Evolutionary conservation across 2,329 filamentous ascomycete species (phyloP).

Genomic region (Talaromyces sp.): DNA sequence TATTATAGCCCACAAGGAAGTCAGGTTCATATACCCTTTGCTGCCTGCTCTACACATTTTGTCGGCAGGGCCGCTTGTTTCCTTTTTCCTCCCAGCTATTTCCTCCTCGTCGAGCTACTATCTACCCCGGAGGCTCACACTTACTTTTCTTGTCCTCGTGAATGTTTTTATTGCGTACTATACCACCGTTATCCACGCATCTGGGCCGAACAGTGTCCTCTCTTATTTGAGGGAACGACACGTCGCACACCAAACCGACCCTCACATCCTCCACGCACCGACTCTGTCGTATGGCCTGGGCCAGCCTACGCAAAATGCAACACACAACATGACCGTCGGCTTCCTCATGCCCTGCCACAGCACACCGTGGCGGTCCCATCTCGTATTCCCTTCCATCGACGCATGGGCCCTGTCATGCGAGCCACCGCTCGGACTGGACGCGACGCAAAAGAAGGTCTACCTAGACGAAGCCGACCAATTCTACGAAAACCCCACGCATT

Average conservation of each 20-base stretch:
- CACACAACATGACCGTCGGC: constrained; percentile 49
- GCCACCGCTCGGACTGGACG: constrained; percentile 66
- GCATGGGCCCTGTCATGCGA: constrained; percentile 88
- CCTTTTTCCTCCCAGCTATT: constrained; percentile 55
- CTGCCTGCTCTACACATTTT: constrained; percentile 81
- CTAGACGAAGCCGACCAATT: constrained; percentile 88
- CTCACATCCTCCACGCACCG: constrained; percentile 16
- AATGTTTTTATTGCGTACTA: constrained; percentile 71
- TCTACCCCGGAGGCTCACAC: constrained; percentile 46
- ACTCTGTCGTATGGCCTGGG: constrained; percentile 12
- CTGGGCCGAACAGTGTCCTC: constrained; percentile 69
- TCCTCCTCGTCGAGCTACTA: constrained; percentile 23
- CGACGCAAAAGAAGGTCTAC: constrained; percentile 59
- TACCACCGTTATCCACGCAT: constrained; percentile 70
- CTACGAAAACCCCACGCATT: constrained; percentile 60
- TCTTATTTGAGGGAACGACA: constrained; percentile 70
- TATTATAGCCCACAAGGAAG: constrained; percentile 87
- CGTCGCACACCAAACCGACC: constrained; percentile 49
- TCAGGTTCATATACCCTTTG: constrained; percentile 92
- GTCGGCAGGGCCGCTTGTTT: constrained; percentile 59
- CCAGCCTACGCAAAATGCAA: constrained; percentile 12
- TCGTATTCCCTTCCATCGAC: constrained; percentile 66
- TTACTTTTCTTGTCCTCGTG: constrained; percentile 53
- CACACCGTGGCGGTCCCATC: constrained; percentile 87
- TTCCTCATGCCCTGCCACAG: constrained; percentile 96